Conservation (phyloP, 305 asterid species). For the Fraxinus ornus region DNA sequence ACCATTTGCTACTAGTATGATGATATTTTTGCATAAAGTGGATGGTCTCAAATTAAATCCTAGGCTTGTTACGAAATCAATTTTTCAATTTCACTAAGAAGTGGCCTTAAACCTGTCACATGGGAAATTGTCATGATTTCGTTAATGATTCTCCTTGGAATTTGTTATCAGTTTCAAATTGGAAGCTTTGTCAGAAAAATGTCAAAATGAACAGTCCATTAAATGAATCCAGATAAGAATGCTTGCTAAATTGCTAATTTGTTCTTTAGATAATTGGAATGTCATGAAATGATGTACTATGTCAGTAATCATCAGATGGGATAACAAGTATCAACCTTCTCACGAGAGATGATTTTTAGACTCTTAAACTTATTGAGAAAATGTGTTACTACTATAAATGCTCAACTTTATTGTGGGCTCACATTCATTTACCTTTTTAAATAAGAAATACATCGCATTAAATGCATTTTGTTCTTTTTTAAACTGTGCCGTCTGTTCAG, state of each 20-base stretch:
- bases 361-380: neutral
- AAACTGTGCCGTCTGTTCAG: neutral
- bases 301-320: neutral
- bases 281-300: neutral
- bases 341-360: neutral
- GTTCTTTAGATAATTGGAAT: neutral
- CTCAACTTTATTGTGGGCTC: neutral
- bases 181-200: neutral
- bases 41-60: neutral
- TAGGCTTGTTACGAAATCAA: neutral
- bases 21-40: neutral
- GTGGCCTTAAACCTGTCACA: neutral
- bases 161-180: neutral
- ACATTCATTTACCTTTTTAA: neutral
- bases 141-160: neutral
- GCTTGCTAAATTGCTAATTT: neutral
- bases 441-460: neutral
- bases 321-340: too few species aligned
- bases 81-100: neutral
- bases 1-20: neutral
- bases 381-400: neutral
- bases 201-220: neutral
- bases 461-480: neutral
- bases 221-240: neutral
- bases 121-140: neutral